A percentile compares a stretch with the other conserved stretches of the same genome.
Conservation (phyloP, 2,329 filamentous ascomycete species). For the Curvularia spicifera region DNA sequence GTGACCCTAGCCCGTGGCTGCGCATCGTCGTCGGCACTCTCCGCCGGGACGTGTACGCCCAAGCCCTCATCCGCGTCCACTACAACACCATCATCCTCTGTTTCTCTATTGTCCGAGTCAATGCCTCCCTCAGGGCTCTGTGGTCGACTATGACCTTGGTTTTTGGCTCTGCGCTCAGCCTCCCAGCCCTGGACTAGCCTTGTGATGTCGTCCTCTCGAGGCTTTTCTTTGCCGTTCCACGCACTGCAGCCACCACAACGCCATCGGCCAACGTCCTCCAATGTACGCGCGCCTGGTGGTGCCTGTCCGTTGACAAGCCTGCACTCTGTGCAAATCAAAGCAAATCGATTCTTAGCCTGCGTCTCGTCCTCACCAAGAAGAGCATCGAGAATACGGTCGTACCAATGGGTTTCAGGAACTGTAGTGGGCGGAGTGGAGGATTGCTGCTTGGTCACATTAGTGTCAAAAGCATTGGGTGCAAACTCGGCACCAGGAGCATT, state of each 20-base stretch:
- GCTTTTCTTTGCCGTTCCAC: slow-evolving; percentile 81
- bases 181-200: slow-evolving; percentile 43
- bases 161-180: slow-evolving; percentile 60
- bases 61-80: slow-evolving; percentile 27
- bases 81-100: slow-evolving; percentile 30
- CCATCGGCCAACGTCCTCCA: slow-evolving; percentile 86
- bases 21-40: slow-evolving; percentile 31
- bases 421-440: slow-evolving; percentile 46
- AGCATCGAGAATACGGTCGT: slow-evolving; percentile 90
- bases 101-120: slow-evolving; percentile 33
- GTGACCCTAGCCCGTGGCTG: slow-evolving; percentile 47
- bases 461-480: slow-evolving; percentile 71
- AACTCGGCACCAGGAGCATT: slow-evolving; percentile 64
- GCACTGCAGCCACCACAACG: slow-evolving; percentile 83
- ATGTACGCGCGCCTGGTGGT: slow-evolving; percentile 78
- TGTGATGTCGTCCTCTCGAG: slow-evolving; percentile 71
- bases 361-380: slow-evolving; percentile 95
- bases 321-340: slow-evolving; percentile 81
- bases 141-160: slow-evolving; percentile 21
- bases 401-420: slow-evolving; percentile 73
- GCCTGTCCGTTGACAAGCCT: slow-evolving; percentile 94
- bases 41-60: slow-evolving; percentile 28
- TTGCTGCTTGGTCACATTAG: slow-evolving; percentile 40
- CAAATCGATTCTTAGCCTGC: slow-evolving; percentile 86
- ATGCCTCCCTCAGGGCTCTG: slow-evolving; percentile 18